These are phyloP conservation scores for Sporothrix dimorphospora DNA, from an alignment of 2,329 filamentous ascomycete species.

Conservation along the genomic window DNA sequence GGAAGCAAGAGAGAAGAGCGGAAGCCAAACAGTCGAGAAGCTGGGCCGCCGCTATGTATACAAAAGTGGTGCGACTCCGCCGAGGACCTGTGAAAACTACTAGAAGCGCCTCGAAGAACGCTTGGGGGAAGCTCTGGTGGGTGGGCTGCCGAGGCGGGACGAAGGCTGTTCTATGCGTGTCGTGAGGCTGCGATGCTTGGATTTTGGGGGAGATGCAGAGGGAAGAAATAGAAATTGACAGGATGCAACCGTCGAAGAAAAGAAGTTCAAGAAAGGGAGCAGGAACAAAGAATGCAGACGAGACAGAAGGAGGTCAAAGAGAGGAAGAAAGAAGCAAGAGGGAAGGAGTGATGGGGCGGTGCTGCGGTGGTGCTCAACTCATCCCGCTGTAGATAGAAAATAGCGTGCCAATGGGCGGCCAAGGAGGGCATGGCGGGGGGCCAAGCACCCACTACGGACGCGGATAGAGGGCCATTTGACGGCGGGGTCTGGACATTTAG, in stretches of 20 bases:
- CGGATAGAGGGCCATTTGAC: not conserved
- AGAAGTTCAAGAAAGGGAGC: not conserved
- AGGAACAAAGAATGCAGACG: slow-evolving; percentile 1
- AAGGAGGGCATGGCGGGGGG: slow-evolving; percentile 17
- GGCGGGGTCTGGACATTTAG: slow-evolving; percentile 17
- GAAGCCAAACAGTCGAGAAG: slow-evolving; percentile 29
- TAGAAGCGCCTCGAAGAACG: slow-evolving; percentile 32
- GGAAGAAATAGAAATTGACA: not conserved
- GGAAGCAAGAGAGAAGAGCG: slow-evolving; percentile 1
- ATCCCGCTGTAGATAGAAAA: slow-evolving; percentile 20
- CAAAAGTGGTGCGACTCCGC: slow-evolving; percentile 29
- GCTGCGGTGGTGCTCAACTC: slow-evolving; percentile 5
- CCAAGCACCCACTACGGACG: not conserved
- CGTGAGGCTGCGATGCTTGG: slow-evolving; percentile 14
- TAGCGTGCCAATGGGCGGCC: slow-evolving; percentile 24
- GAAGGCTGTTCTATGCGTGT: slow-evolving; percentile 14
- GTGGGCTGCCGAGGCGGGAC: not conserved
- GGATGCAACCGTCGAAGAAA: slow-evolving; percentile 29
- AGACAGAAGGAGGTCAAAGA: slow-evolving; percentile 26
- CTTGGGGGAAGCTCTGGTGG: not conserved
- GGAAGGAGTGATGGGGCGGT: slow-evolving; percentile 28
- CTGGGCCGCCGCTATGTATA: slow-evolving; percentile 24
- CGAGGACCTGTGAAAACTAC: slow-evolving; percentile 13
- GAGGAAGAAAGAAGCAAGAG: not conserved
- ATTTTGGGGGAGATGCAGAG: not conserved